Percentiles rank a stretch among this genome's conserved stretches.
Conservation (phyloP, 2,329 filamentous ascomycete species). For the Talaromyces sp. region DNA sequence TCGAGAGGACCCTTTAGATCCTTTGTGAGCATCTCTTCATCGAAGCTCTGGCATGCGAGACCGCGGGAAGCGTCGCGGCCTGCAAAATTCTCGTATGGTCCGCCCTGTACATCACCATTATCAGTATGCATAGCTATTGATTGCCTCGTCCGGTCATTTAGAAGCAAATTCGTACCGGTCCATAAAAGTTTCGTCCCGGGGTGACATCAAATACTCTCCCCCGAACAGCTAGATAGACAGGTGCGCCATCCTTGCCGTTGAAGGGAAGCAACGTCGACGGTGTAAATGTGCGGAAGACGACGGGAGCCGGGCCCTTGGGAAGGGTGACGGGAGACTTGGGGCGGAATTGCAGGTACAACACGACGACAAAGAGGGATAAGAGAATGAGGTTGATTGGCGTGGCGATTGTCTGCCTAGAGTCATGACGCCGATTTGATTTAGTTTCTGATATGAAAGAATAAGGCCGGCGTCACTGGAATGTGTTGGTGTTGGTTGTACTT, state of each 20-base stretch:
- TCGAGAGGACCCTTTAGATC: constrained; percentile 81
- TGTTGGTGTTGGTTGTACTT: constrained; percentile 21
- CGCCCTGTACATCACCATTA: constrained; percentile 48
- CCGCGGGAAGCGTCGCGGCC: constrained; percentile 86
- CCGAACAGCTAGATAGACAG: constrained; percentile 86
- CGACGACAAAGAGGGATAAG: constrained; percentile 52
- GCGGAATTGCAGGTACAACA: constrained; percentile 54
- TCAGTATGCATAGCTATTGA: neutral
- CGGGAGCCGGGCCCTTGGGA: constrained; percentile 55
- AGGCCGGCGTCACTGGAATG: neutral
- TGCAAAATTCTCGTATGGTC: constrained; percentile 93
- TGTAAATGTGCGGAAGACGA: constrained; percentile 82
- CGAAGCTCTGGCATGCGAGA: constrained; percentile 85
- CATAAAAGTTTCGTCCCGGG: constrained; percentile 86
- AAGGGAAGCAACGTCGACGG: constrained; percentile 78
- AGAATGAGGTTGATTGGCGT: constrained; percentile 60
- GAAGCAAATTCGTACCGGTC: constrained; percentile 50
- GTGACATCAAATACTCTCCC: constrained; percentile 89
- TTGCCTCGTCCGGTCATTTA: neutral
- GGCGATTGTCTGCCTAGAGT: constrained; percentile 48
- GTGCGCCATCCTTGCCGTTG: constrained; percentile 67
- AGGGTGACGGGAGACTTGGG: constrained; percentile 49
- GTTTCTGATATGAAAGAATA: neutral
- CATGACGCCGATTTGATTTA: constrained; percentile 6
- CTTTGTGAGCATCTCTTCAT: constrained; percentile 89